Evolutionary conservation across 768 basidiomycete genomes (phyloP), one percentile per base, ranked within the genome.

Genomic region (Termitomyces titanicus): DNA sequence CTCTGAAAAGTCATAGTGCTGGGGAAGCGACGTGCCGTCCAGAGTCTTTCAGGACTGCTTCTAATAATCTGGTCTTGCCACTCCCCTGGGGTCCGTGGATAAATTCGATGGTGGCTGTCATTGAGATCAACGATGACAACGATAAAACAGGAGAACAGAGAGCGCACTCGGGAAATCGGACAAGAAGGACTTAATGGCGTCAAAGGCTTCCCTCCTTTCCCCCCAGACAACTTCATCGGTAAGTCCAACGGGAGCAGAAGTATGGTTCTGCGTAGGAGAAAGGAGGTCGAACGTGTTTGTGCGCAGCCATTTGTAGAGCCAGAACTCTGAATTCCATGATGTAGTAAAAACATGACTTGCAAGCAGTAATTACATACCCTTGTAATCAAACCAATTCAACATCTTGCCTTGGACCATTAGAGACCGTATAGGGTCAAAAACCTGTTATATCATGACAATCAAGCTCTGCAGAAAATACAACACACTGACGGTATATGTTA

Each of bases 351-450:
- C 1, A 49, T 6, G 12, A 38, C 12, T 27, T 49, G 6, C 10
- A 12, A 34, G 24, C 37, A 51, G 40, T 39, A 17, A 53, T 20
- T n/a, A 42, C 74, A 1, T 64, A 89, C 90, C 79, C 68, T 79
- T 78, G 60, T 86, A 83, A 62, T 96, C 86, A 63, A 97, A 94
- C 80, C 91, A 91, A 39, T 92, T 79, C 43, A 88, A 73, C 63
- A 97, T 77, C 63, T 93, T 91, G 24, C 83, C 83, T 72, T 92
- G 80, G 0, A 98, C 81, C 76, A 86, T 92, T 55, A 93, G 74
- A 2, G 85, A 82, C 25, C 96, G 86, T 39, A 99, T 81, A 2
- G 94, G 94, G 68, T 98, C 94, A 64, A 98, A 97, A 49, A 98
- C 82, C 89, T 96, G 58, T 0, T 8, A 56, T 13, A 55, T 35